A percentile compares a stretch with the other conserved stretches of the same genome.
Conservation (phyloP, 1,284 basidiomycete genomes). For the Microstroma glucosiphilum region DNA sequence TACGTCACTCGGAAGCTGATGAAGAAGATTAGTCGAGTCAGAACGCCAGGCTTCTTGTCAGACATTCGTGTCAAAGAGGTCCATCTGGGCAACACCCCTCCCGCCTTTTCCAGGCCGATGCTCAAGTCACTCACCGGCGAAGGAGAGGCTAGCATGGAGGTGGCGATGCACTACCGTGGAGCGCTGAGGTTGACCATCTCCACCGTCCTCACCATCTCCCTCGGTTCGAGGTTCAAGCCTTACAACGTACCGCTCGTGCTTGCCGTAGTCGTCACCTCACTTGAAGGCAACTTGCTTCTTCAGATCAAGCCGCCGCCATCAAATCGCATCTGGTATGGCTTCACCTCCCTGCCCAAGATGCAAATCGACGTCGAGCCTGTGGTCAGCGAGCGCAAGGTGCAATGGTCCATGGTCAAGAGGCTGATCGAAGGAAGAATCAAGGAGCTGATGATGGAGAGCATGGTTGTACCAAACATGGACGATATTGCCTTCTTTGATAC, state of each 20-base stretch:
- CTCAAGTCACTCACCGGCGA: conserved; percentile 88
- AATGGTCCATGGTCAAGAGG: conserved; percentile 82
- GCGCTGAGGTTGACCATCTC: conserved; percentile 81
- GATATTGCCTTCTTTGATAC: conserved; percentile 94
- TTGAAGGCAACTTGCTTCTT: conserved; percentile 83
- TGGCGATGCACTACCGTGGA: conserved; percentile 76
- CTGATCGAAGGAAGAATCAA: conserved; percentile 81
- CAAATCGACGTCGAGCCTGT: conserved; percentile 83
- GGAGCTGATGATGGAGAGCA: conserved; percentile 82
- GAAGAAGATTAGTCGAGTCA: conserved; percentile 86
- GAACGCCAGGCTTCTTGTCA: conserved; percentile 75
- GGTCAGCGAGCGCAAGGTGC: conserved; percentile 81
- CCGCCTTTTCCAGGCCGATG: conserved; percentile 71
- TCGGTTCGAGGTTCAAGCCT: conserved; percentile 67
- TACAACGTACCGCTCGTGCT: conserved; percentile 83
- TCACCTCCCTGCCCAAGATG: conserved; percentile 85
- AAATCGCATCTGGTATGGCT: conserved; percentile 94
- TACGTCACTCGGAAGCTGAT: conserved; percentile 82
- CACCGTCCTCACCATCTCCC: conserved; percentile 76
- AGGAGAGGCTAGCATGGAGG: conserved; percentile 80
- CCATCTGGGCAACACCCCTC: conserved; percentile 74
- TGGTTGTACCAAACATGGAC: conserved; percentile 96
- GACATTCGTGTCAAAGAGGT: conserved; percentile 82
- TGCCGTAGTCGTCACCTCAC: conserved; percentile 71
- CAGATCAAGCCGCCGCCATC: conserved; percentile 92